Conservation (phyloP, 257 asterid genomes). For the Nicotiana noctiflora region DNA sequence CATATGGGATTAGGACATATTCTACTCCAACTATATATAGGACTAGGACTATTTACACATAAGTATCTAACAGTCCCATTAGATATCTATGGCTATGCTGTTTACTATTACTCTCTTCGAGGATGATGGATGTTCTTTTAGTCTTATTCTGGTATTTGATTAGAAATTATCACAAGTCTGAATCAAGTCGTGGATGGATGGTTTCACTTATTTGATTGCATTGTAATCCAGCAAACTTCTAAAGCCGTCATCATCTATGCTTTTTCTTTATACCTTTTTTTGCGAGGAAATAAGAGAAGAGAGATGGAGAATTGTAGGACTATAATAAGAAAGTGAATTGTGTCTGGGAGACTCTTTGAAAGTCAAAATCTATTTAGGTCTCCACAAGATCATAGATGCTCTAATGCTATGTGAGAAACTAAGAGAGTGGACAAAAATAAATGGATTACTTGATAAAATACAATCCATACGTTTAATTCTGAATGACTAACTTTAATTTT, state of each 20-base stretch:
- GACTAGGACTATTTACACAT: too few relatives aligned
- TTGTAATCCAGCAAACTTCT: neutral
- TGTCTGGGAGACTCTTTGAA: neutral
- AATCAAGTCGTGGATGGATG: neutral
- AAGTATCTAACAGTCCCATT: too few relatives aligned
- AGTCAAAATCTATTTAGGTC: neutral
- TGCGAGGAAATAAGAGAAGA: neutral
- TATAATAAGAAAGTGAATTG: neutral
- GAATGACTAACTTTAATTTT: neutral
- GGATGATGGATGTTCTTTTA: neutral
- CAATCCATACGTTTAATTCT: neutral
- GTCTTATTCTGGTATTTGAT: neutral
- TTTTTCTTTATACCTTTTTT: neutral
- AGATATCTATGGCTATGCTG: neutral
- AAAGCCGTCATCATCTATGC: neutral
- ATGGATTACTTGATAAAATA: neutral
- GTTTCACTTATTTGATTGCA: neutral
- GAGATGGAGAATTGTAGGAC: neutral
- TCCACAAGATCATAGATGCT: neutral
- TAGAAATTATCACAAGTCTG: neutral
- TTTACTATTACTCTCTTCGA: neutral
- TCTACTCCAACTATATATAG: too few relatives aligned
- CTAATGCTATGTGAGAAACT: neutral
- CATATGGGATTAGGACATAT: too few relatives aligned
- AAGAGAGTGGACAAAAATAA: neutral